Evolutionary conservation across 2,329 filamentous ascomycete genomes (phyloP).

Genomic region (Aspergillus tanneri): DNA sequence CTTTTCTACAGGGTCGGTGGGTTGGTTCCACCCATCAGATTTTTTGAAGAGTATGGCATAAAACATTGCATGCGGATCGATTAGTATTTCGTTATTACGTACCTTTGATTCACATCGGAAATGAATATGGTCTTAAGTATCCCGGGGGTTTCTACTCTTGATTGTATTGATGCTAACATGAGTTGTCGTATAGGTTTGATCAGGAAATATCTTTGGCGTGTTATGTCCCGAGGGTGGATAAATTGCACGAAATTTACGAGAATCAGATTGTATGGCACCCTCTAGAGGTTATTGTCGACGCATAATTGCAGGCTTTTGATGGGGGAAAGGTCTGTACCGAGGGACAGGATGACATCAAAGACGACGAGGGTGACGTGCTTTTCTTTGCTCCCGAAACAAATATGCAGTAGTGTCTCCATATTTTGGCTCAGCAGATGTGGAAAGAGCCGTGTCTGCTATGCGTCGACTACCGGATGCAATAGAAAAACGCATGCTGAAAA

Average conservation of each 20-base stretch:
- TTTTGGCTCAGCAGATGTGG: background rate
- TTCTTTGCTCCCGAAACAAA: background rate
- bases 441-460: background rate
- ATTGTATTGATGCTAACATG: background rate
- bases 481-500: background rate
- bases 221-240: background rate
- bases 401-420: background rate
- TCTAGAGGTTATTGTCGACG: conserved; percentile 8
- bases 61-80: no score
- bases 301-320: conserved; percentile 9
- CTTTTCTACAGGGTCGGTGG: no score
- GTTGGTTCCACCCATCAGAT: no score
- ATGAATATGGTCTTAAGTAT: background rate
- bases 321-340: conserved; percentile 6
- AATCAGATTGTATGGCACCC: conserved; percentile 5
- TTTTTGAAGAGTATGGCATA: no score
- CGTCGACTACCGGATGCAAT: background rate
- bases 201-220: background rate
- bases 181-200: background rate
- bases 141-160: background rate
- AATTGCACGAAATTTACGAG: background rate
- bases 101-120: no score
- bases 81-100: no score
- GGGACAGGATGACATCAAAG: background rate
- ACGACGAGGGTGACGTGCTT: background rate